phyloP scores from a whole-genome alignment of 768 basidiomycete species.

The Tubosaeta sp. region DNA sequence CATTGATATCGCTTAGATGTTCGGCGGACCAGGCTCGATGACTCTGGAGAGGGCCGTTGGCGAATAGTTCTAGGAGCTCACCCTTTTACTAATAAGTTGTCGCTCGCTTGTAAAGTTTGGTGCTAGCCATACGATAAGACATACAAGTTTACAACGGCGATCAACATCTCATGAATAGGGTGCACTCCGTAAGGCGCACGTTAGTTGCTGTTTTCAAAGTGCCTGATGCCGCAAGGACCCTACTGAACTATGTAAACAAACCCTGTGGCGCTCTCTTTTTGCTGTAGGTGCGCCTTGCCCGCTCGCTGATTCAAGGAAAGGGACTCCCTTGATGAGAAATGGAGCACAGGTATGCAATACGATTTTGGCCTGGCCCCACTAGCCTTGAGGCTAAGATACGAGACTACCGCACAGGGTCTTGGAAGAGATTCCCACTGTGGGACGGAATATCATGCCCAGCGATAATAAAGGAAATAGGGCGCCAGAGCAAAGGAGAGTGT shows the following conservation, averaged over 20 bases:
- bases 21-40: neutral
- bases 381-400: neutral
- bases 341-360: neutral
- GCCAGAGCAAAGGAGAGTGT: slow-evolving; percentile 15
- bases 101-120: slow-evolving; percentile 2
- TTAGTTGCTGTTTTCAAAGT: slow-evolving; percentile 13
- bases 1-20: neutral
- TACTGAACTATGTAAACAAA: slow-evolving; percentile 3
- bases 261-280: slow-evolving; percentile 20
- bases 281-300: neutral
- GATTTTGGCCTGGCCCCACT: neutral
- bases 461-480: neutral
- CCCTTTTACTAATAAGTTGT: neutral
- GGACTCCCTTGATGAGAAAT: neutral
- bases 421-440: slow-evolving; percentile 22
- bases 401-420: neutral
- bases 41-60: neutral
- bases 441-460: slow-evolving; percentile 1
- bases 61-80: neutral
- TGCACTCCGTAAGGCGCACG: slow-evolving; percentile 15
- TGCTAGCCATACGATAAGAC: neutral
- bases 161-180: slow-evolving; percentile 10
- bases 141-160: slow-evolving; percentile 5
- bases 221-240: slow-evolving; percentile 13
- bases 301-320: slow-evolving; percentile 11